A percentile compares a stretch with the other conserved stretches of the same genome.
phyloP scores from a whole-genome alignment of 2,329 filamentous ascomycete species.

The Aureobasidium melanogenum region DNA sequence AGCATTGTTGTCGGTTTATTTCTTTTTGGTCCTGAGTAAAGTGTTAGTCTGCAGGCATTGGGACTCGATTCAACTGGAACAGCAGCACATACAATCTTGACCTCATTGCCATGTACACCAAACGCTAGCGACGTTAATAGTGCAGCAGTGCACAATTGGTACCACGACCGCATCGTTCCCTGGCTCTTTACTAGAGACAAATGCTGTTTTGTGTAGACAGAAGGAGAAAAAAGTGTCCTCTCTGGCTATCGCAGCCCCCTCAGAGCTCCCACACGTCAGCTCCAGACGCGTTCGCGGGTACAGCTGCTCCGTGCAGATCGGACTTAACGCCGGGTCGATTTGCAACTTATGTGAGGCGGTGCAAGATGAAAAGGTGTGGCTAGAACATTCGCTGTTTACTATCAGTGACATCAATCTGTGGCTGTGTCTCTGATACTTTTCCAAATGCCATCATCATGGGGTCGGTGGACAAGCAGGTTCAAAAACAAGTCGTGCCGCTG shows the following conservation, averaged over 20 bases:
- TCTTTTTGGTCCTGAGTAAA: constrained; percentile 58
- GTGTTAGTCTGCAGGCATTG: not conserved
- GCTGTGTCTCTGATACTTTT: not conserved
- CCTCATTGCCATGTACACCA: constrained; percentile 20
- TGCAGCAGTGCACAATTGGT: constrained; percentile 20
- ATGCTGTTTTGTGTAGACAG: not conserved
- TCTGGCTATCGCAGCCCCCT: not conserved
- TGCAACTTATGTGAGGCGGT: not conserved
- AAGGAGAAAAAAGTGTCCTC: not conserved
- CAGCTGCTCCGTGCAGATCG: not conserved
- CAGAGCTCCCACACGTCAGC: not conserved
- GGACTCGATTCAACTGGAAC: not conserved
- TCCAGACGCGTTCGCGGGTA: constrained; percentile 1
- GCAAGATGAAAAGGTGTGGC: not conserved
- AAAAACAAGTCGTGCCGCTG: not conserved
- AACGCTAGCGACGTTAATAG: constrained; percentile 20
- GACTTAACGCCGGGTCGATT: constrained; percentile 3
- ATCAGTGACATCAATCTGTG: not conserved
- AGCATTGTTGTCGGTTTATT: constrained; percentile 72
- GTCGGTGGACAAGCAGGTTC: not conserved
- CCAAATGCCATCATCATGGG: constrained; percentile 5
- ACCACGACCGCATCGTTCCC: constrained; percentile 23
- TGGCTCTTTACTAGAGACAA: not conserved
- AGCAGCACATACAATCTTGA: constrained; percentile 23
- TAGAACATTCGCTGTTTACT: not conserved